These are phyloP conservation scores for Cordyceps cateniannulata DNA, from an alignment of 2,329 filamentous ascomycete species.

Conservation along the genomic window DNA sequence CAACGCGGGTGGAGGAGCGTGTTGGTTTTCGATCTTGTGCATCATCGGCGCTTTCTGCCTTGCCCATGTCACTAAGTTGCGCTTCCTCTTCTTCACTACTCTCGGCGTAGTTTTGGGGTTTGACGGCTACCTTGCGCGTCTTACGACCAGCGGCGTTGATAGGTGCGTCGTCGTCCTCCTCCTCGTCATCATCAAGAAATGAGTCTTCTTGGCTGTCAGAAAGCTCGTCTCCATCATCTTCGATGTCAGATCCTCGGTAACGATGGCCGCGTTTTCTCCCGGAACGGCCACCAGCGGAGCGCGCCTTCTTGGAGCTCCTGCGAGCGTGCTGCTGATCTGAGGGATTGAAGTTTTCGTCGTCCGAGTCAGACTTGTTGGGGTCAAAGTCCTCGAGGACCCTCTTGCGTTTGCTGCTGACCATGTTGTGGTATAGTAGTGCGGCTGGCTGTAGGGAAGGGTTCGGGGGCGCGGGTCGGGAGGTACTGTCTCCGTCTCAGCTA, in stretches of 20 bases:
- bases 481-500: background rate
- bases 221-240: slow-evolving; percentile 51
- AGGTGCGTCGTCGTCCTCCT: slow-evolving; percentile 34
- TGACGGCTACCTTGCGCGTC: slow-evolving; percentile 41
- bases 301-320: slow-evolving; percentile 36
- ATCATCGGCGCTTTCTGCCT: slow-evolving; percentile 24
- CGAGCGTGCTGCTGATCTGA: slow-evolving; percentile 37
- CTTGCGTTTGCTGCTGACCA: slow-evolving; percentile 44
- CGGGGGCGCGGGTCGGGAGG: background rate
- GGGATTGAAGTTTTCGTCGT: slow-evolving; percentile 61
- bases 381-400: slow-evolving; percentile 54
- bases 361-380: slow-evolving; percentile 59
- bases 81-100: slow-evolving; percentile 35
- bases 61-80: slow-evolving; percentile 22
- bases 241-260: slow-evolving; percentile 57
- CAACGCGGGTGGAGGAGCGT: slow-evolving; percentile 30
- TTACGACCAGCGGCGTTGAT: slow-evolving; percentile 42
- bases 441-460: background rate
- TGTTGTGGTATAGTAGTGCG: background rate
- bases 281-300: slow-evolving; percentile 28
- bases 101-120: slow-evolving; percentile 42
- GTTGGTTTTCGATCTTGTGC: slow-evolving; percentile 19
- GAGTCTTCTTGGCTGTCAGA: slow-evolving; percentile 47
- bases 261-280: slow-evolving; percentile 31
- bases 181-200: slow-evolving; percentile 41